Evolutionary conservation across 768 basidiomycete genomes (phyloP).

Genomic region (Lactarius sp.): DNA sequence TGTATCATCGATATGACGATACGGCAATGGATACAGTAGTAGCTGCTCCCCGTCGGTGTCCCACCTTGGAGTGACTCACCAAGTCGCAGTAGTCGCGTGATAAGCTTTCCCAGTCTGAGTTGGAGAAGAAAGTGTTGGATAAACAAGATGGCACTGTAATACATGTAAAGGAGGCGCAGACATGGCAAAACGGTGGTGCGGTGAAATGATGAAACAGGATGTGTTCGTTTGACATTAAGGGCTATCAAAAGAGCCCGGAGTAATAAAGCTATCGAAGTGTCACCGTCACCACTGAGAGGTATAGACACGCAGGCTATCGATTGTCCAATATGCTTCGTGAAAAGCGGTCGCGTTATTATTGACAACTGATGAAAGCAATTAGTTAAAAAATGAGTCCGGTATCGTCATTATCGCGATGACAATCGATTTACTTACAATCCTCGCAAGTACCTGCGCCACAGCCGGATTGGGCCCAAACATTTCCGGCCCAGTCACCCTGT

Average conservation of each 20-base stretch:
- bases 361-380: slow-evolving; percentile 41
- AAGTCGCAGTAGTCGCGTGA: too few species aligned
- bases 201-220: neutral
- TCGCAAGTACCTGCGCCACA: slow-evolving; percentile 40
- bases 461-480: slow-evolving; percentile 25
- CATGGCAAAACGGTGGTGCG: neutral
- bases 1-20: too few species aligned
- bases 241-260: neutral
- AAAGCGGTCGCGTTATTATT: slow-evolving; percentile 55
- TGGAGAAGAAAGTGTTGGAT: neutral
- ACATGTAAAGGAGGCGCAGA: neutral
- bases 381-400: neutral
- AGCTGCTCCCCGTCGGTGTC: too few species aligned
- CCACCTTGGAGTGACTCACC: too few species aligned
- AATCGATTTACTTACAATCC: slow-evolving; percentile 39
- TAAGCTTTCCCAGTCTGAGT: too few species aligned
- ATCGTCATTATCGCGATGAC: neutral
- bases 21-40: too few species aligned
- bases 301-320: slow-evolving; percentile 58
- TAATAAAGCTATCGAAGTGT: neutral
- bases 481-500: slow-evolving; percentile 24
- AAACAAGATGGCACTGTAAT: neutral
- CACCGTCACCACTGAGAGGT: slow-evolving; percentile 24
- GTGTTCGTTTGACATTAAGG: neutral
- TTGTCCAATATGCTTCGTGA: slow-evolving; percentile 62